Evolutionary conservation across 352 stramenopile species (phyloP), one percentile per base, ranked within the genome.

Genomic region (Globisporangium radiosum): DNA sequence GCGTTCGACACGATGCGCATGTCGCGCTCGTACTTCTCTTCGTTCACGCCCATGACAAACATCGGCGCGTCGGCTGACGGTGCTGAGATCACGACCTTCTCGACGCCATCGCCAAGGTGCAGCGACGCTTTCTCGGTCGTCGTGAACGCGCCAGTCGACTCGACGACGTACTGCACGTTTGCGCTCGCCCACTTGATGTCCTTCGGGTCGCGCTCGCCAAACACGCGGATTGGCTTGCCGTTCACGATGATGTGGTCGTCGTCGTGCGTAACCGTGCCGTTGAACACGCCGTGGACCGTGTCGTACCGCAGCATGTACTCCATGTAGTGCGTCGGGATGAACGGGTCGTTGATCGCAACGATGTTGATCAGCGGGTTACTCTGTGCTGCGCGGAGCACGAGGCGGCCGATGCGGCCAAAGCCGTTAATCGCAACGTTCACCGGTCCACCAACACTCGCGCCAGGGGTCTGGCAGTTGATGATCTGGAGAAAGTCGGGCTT

Each of bases 1-100:
- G 97, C 97, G 78, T 98, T 99, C 60, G 96, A 99, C 62, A 99
- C 95, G 61, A 99, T 90, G 80, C 98, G 68, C 81, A 98, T 97
- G 69, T 87, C 86, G 66, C 75, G 73, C 62, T 95, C 83, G 80
- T 99, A 99, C 51, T 88, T 71, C 51, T 97, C 76, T 62, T 98
- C 69, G 87, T 99, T 99, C 52, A 99, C 96, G 70, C 97, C 97
- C 77, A 99, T 98, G 62, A 99, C 97, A 70, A 99, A 98, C 74
- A 97, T 99, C 52, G 96, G 94, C 54, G 98, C 97, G 72, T 99
- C 97, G 69, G 96, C 98, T 50, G 97, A 97, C 54, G 97, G 96
- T 17, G 97, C 97, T 54, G 96, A 99, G 77, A 98, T 97, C 70
- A 98, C 88, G n/a, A 98, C 93, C 83, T 98, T 98, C 78, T 98